These are phyloP conservation scores for Botrytis galanthina DNA, from an alignment of 2,329 filamentous ascomycete genomes.

Conservation along the genomic window DNA sequence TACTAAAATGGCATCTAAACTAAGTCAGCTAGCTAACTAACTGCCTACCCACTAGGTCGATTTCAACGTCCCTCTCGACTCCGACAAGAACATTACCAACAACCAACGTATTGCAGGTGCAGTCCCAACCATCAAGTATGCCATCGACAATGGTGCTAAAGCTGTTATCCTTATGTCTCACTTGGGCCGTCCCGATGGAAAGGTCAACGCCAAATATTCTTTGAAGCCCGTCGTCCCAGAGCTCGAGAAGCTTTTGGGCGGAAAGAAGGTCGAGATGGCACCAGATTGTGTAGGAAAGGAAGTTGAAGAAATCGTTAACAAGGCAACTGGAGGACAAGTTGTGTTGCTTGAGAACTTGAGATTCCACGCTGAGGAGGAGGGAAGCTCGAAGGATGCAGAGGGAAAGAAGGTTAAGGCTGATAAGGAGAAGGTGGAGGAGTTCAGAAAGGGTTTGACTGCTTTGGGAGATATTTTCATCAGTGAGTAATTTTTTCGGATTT, in stretches of 20 bases:
- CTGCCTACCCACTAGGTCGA: constrained; percentile 66
- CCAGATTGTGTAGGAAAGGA: constrained; percentile 87
- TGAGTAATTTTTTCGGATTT: constrained; percentile 47
- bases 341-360: constrained; percentile 96
- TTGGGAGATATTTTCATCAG: constrained; percentile 96
- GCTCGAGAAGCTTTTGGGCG: constrained; percentile 81
- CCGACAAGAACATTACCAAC: constrained; percentile 93
- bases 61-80: constrained; percentile 98
- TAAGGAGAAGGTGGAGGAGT: constrained; percentile 85
- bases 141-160: constrained; percentile 85
- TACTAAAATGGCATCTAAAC: constrained; percentile 11
- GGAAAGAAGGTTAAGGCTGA: constrained; percentile 99
- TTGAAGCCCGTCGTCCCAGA: constrained; percentile 87
- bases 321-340: constrained; percentile 76
- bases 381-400: constrained; percentile 86
- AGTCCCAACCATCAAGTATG: constrained; percentile 92
- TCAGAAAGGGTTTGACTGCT: constrained; percentile 91
- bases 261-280: constrained; percentile 80
- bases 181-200: constrained; percentile 91
- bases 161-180: constrained; percentile 97
- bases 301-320: constrained; percentile 85
- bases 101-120: constrained; percentile 97
- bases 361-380: constrained; percentile 98
- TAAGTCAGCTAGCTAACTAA: constrained; percentile 28
- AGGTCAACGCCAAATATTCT: constrained; percentile 88